A percentile compares a stretch with the other conserved stretches of the same genome.
Conservation (phyloP, 2,329 filamentous ascomycete genomes). For the Didymella sp. region DNA sequence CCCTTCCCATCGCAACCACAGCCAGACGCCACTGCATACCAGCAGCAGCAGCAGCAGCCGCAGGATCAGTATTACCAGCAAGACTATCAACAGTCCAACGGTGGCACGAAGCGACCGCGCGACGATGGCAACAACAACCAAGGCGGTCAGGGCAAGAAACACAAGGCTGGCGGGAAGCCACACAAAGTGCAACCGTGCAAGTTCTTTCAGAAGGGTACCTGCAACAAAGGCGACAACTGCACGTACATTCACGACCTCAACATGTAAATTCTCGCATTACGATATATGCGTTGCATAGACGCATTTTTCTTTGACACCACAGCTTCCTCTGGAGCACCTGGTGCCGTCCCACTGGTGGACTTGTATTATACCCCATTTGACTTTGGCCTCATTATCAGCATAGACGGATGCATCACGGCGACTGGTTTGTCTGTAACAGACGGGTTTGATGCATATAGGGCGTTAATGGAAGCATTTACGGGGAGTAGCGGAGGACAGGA, state of each 20-base stretch:
- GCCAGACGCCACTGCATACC: slow-evolving; percentile 22
- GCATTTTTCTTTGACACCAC: not conserved
- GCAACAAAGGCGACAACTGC: slow-evolving; percentile 75
- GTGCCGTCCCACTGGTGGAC: not conserved
- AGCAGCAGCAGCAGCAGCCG: slow-evolving; percentile 13
- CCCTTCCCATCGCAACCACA: slow-evolving; percentile 26
- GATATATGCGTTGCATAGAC: not conserved
- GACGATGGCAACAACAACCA: slow-evolving; percentile 38
- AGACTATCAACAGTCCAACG: slow-evolving; percentile 40
- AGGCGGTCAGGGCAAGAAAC: slow-evolving; percentile 61
- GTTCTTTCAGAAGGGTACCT: slow-evolving; percentile 74
- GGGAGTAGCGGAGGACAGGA: not conserved
- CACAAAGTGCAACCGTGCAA: slow-evolving; percentile 63
- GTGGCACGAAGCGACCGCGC: slow-evolving; percentile 47
- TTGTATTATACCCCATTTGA: slow-evolving; percentile 19
- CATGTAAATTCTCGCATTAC: slow-evolving; percentile 12
- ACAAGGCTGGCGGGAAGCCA: slow-evolving; percentile 38
- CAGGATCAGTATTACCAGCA: slow-evolving; percentile 35
- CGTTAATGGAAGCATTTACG: slow-evolving; percentile 18
- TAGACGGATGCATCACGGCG: slow-evolving; percentile 12
- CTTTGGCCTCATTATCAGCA: slow-evolving; percentile 6
- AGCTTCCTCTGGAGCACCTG: not conserved
- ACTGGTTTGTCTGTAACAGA: not conserved
- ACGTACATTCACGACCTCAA: slow-evolving; percentile 71
- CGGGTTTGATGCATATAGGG: slow-evolving; percentile 10